A percentile compares a stretch with the other conserved stretches of the same genome.
Evolutionary conservation across 2,329 filamentous ascomycete species (phyloP).

Genomic region (Alternaria incomplexa): DNA sequence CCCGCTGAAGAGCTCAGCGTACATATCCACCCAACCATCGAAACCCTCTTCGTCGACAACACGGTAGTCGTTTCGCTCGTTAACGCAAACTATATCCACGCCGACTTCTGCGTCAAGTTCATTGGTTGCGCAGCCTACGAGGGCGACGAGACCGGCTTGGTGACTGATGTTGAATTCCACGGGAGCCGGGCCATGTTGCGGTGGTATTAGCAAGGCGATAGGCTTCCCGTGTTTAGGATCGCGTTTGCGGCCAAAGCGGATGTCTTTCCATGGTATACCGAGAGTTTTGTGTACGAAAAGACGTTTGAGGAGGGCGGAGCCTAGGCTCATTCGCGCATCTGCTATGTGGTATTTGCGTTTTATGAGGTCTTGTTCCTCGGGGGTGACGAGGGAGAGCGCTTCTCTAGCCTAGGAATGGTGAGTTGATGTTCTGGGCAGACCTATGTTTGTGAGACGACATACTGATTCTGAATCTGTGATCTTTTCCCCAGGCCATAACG

Average conservation of each 20-base stretch:
- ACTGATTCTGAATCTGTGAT: conserved; percentile 41
- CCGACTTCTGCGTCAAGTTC: conserved; percentile 62
- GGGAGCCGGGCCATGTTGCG: conserved; percentile 28
- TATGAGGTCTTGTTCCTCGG: conserved; percentile 63
- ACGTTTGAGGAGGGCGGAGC: conserved; percentile 75
- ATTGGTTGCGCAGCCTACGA: conserved; percentile 58
- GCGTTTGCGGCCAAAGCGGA: conserved; percentile 62
- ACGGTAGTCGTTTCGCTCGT: conserved; percentile 70
- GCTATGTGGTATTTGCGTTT: conserved; percentile 69
- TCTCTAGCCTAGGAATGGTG: conserved; percentile 47
- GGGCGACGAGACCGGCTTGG: conserved; percentile 75
- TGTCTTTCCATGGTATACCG: conserved; percentile 65
- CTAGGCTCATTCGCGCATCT: conserved; percentile 77
- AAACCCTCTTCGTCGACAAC: conserved; percentile 68
- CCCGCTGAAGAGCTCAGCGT: conserved; percentile 71
- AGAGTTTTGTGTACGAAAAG: conserved; percentile 67
- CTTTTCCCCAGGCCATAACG: conserved; percentile 54
- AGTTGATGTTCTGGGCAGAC: neutral
- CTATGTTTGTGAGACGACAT: neutral
- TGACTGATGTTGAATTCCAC: conserved; percentile 80
- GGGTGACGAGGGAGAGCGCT: conserved; percentile 51
- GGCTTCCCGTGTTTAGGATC: conserved; percentile 59
- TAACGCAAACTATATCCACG: conserved; percentile 77
- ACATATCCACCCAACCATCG: conserved; percentile 71
- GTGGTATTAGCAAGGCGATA: conserved; percentile 50